Evolutionary conservation across 768 basidiomycete genomes (phyloP).

Genomic region (Podaxis pistillaris): DNA sequence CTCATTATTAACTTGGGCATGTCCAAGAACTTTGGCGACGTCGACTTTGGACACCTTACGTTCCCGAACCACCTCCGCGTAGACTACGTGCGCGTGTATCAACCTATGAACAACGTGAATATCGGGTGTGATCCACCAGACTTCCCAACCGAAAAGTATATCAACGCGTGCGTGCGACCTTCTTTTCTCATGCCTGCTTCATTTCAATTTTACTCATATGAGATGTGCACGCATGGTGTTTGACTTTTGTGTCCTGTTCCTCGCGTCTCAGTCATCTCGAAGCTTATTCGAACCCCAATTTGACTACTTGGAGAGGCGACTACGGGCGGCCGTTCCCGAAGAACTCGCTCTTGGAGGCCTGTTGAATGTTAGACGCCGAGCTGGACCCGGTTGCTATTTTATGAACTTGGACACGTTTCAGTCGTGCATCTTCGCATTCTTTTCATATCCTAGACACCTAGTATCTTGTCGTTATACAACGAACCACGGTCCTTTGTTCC

Average conservation of each 20-base stretch:
- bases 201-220: not conserved
- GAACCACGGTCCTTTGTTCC: not conserved
- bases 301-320: conserved; percentile 41
- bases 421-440: not conserved
- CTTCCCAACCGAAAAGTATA: conserved; percentile 67
- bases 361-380: conserved; percentile 21
- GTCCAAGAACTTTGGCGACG: conserved; percentile 69
- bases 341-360: conserved; percentile 36
- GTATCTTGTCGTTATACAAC: not conserved
- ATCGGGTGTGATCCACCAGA: conserved; percentile 66
- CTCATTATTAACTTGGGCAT: conserved; percentile 80
- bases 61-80: conserved; percentile 55
- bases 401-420: not conserved
- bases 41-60: conserved; percentile 62
- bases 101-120: conserved; percentile 50
- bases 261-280: conserved; percentile 40
- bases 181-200: not conserved
- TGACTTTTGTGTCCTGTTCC: not conserved
- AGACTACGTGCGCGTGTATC: conserved; percentile 64
- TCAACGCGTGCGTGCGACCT: conserved; percentile 41
- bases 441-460: not conserved
- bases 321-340: conserved; percentile 54
- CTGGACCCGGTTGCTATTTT: conserved; percentile 18
- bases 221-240: not conserved
- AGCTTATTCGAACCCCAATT: conserved; percentile 67